These are phyloP conservation scores for Carallia brachiata DNA, from an alignment of 345 rosid species.

Conservation along the genomic window DNA sequence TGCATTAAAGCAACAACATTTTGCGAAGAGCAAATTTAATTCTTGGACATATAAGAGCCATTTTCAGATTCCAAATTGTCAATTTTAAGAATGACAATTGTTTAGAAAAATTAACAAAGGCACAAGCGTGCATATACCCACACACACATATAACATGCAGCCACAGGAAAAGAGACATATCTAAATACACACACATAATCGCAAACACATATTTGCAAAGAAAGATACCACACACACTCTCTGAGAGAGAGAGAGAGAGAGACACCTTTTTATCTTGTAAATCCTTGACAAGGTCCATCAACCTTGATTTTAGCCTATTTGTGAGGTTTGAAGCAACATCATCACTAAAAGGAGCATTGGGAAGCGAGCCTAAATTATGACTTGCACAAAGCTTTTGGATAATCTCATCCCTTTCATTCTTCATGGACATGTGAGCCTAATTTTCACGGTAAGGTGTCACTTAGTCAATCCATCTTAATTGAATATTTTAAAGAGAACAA, in stretches of 20 bases:
- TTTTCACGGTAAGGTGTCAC: conserved; percentile 17
- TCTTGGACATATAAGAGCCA: background rate
- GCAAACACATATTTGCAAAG: background rate
- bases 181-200: background rate
- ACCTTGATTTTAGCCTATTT: conserved; percentile 60
- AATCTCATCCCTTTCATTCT: conserved; percentile 70
- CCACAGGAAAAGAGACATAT: background rate
- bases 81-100: background rate
- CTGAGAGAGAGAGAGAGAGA: background rate
- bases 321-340: conserved; percentile 62
- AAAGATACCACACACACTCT: background rate
- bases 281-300: conserved; percentile 64
- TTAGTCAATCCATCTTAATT: conserved; percentile 20
- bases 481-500: conserved; percentile 11
- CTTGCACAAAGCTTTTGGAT: conserved; percentile 53
- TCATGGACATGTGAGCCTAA: conserved; percentile 55
- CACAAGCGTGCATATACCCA: background rate
- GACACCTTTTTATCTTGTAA: conserved; percentile 84
- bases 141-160: too few relatives aligned
- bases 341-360: conserved; percentile 54
- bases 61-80: background rate
- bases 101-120: too few relatives aligned
- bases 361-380: conserved; percentile 70
- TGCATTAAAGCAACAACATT: background rate
- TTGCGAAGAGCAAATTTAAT: background rate